A percentile compares a stretch with the other conserved stretches of the same genome.
These are phyloP conservation scores for Nannochloropsis gaditana DNA, from an alignment of 108 stramenopile genomes.

Conservation along the genomic window DNA sequence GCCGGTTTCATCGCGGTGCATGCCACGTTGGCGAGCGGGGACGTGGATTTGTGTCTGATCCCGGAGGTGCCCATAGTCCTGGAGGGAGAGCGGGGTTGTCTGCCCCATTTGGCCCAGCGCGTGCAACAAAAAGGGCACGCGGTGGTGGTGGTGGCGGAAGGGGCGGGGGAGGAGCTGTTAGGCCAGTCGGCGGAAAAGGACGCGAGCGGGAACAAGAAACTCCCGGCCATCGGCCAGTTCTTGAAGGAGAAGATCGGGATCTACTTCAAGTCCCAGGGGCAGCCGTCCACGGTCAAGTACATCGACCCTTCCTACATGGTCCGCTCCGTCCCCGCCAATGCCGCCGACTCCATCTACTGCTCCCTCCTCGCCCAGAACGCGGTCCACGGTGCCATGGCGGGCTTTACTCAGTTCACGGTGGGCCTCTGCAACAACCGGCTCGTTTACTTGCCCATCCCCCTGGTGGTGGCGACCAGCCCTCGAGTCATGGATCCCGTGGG, in stretches of 20 bases:
- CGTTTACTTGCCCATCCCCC: conserved; percentile 77
- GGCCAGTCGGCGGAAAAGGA: conserved; percentile 76
- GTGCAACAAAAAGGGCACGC: conserved; percentile 89
- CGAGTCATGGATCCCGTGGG: conserved; percentile 82
- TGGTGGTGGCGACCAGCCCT: conserved; percentile 82
- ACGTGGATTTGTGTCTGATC: conserved; percentile 88
- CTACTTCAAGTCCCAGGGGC: conserved; percentile 60
- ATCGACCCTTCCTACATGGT: conserved; percentile 98
- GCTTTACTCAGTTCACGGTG: conserved; percentile 88
- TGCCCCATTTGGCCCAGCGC: conserved; percentile 72
- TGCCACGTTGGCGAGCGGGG: conserved; percentile 77
- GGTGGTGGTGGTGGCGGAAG: conserved; percentile 95
- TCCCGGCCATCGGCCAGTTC: conserved; percentile 85
- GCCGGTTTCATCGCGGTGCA: conserved; percentile 67
- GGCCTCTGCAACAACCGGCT: conserved; percentile 91
- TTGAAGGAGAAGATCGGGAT: conserved; percentile 69
- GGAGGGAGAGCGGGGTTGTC: conserved; percentile 77
- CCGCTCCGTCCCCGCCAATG: conserved; percentile 89
- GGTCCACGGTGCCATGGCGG: conserved; percentile 97
- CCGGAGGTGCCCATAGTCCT: conserved; percentile 90
- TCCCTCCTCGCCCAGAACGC: conserved; percentile 95
- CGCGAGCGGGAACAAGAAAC: conserved; percentile 88
- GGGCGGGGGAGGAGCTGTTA: conserved; percentile 90
- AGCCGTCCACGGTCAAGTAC: conserved; percentile 71
- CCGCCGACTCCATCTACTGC: conserved; percentile 86